Percentiles rank a stretch among this genome's conserved stretches.
phyloP scores from a whole-genome alignment of 257 asterid species.

The Solanum virginianum region DNA sequence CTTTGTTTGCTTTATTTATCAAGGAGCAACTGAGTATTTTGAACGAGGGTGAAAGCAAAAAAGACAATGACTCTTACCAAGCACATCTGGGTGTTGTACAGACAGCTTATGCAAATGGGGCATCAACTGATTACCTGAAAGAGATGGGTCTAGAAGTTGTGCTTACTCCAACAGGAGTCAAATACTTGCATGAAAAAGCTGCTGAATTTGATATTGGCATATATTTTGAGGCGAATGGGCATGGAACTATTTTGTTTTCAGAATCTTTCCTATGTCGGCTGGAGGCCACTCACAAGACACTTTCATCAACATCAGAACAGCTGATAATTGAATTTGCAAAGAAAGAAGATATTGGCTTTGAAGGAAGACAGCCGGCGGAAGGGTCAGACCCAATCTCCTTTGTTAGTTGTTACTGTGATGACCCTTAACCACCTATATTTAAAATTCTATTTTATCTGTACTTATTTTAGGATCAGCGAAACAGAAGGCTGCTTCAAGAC shows the following conservation, averaged over 20 bases:
- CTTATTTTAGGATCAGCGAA: slow-evolving; percentile 52
- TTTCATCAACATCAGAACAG: slow-evolving; percentile 42
- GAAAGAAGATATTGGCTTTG: no score
- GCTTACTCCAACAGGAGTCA: slow-evolving; percentile 89
- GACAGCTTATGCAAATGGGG: slow-evolving; percentile 97
- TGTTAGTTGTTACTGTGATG: not conserved
- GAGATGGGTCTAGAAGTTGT: slow-evolving; percentile 64
- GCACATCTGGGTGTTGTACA: slow-evolving; percentile 69
- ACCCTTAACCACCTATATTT: not conserved
- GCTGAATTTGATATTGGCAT: slow-evolving; percentile 84
- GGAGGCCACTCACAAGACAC: slow-evolving; percentile 35
- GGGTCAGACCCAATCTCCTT: slow-evolving; percentile 25
- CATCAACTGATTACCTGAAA: slow-evolving; percentile 80
- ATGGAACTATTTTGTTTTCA: slow-evolving; percentile 88
- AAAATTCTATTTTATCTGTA: not conserved
- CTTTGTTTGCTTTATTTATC: slow-evolving; percentile 75
- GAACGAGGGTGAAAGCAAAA: slow-evolving; percentile 23
- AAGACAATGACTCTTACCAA: slow-evolving; percentile 22
- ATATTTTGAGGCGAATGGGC: slow-evolving; percentile 97
- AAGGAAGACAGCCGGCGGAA: no score
- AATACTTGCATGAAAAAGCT: slow-evolving; percentile 83
- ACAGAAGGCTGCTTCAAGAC: slow-evolving; percentile 68
- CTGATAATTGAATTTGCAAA: no score
- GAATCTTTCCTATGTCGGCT: slow-evolving; percentile 49
- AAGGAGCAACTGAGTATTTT: slow-evolving; percentile 60